A percentile compares a stretch with the other conserved stretches of the same genome.
Conservation (phyloP, 2,329 filamentous ascomycete genomes). For the Clonostachys sp. region DNA sequence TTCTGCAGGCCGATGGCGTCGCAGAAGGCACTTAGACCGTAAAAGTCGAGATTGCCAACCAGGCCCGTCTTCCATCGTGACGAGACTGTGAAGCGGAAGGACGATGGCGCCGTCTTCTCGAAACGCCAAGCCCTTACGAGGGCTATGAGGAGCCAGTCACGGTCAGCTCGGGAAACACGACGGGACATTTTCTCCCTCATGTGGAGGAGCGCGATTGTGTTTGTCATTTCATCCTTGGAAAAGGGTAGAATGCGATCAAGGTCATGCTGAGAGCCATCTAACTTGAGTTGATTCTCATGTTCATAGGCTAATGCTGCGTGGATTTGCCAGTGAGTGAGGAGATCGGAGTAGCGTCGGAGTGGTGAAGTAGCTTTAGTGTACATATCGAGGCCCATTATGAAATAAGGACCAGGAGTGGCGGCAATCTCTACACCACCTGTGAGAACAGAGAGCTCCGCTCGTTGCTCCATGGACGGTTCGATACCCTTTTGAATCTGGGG, state of each 20-base stretch:
- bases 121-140: constrained; percentile 56
- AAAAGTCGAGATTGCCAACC: constrained; percentile 43
- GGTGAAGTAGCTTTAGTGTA: constrained; percentile 63
- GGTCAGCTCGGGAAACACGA: constrained; percentile 33
- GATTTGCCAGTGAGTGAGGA: constrained; percentile 64
- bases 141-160: constrained; percentile 55
- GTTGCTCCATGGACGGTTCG: constrained; percentile 22
- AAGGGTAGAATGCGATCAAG: constrained; percentile 40
- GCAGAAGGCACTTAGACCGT: constrained; percentile 38
- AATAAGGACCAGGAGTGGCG: constrained; percentile 47
- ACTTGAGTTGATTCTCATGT: constrained; percentile 18
- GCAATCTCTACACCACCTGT: constrained; percentile 48
- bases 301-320: constrained; percentile 50
- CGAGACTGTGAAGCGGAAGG: constrained; percentile 42
- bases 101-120: constrained; percentile 40
- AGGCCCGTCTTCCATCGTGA: constrained; percentile 26
- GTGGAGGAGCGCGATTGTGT: constrained; percentile 43
- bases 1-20: constrained; percentile 29
- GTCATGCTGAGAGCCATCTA: constrained; percentile 17
- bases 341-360: constrained; percentile 59
- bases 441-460: constrained; percentile 16
- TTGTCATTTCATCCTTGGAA: constrained; percentile 27
- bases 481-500: constrained; percentile 20
- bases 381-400: constrained; percentile 52
- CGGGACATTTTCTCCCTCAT: constrained; percentile 48